phyloP scores from a whole-genome alignment of 140 eudicot species.

The Stevia rebaudiana region DNA sequence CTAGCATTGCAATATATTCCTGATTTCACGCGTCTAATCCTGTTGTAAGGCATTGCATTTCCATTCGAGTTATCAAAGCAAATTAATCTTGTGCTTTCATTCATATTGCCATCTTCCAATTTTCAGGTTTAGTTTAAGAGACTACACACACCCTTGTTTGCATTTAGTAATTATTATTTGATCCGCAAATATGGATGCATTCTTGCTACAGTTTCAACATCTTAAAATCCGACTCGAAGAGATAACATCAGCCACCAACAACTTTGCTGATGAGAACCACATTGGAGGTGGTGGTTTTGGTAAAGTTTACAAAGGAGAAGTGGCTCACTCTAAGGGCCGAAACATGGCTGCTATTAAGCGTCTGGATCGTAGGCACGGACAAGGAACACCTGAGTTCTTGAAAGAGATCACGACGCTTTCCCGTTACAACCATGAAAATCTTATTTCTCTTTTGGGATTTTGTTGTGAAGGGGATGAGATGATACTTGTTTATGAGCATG shows the following conservation, averaged over 20 bases:
- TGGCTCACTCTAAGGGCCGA: background rate
- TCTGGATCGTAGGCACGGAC: constrained; percentile 1
- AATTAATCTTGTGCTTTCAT: no score
- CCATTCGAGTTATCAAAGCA: no score
- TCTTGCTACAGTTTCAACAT: background rate
- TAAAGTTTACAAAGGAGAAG: constrained; percentile 2
- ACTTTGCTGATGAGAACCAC: background rate
- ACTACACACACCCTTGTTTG: no score
- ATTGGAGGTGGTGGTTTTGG: constrained; percentile 24
- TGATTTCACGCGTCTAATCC: no score
- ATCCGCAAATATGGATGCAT: background rate
- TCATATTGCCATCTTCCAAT: no score
- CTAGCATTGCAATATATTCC: no score
- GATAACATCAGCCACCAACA: constrained; percentile 9
- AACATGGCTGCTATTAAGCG: constrained; percentile 20
- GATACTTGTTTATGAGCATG: constrained; percentile 10
- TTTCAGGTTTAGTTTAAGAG: no score
- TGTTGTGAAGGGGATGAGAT: constrained; percentile 1
- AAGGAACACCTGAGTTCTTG: constrained; percentile 1
- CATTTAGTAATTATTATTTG: no score
- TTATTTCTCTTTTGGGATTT: constrained; percentile 18
- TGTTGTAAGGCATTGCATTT: no score
- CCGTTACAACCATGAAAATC: constrained; percentile 1
- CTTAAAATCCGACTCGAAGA: constrained; percentile 11
- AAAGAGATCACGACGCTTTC: constrained; percentile 10